phyloP scores from a whole-genome alignment of 2,329 filamentous ascomycete species.

The Venturia pyrina region DNA sequence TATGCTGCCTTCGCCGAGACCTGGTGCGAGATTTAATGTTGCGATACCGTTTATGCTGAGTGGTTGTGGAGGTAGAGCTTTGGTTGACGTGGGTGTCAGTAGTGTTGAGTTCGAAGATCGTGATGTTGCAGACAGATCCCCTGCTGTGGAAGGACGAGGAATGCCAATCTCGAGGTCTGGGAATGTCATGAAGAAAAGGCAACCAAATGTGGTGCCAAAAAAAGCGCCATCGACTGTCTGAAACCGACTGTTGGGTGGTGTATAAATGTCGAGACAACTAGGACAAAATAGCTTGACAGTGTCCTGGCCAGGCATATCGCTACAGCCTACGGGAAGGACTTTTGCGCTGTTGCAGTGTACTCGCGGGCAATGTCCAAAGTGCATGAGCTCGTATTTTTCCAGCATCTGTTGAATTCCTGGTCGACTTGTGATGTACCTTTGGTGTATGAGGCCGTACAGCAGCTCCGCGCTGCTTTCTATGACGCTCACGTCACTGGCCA shows the following conservation, averaged over 20 bases:
- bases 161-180: constrained; percentile 75
- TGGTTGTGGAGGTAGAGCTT: constrained; percentile 35
- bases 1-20: constrained; percentile 69
- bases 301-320: constrained; percentile 90
- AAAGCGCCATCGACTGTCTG: constrained; percentile 97
- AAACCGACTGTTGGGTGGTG: constrained; percentile 92
- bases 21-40: constrained; percentile 77
- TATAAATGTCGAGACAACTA: constrained; percentile 92
- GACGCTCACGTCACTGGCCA: constrained; percentile 85
- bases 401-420: constrained; percentile 98
- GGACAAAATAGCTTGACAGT: constrained; percentile 98
- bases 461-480: constrained; percentile 98
- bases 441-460: constrained; percentile 95
- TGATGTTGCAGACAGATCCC: constrained; percentile 20
- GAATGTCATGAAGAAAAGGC: constrained; percentile 96
- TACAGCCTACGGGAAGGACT: constrained; percentile 85
- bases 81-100: constrained; percentile 20
- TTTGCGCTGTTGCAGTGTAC: constrained; percentile 85
- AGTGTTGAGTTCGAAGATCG: constrained; percentile 24
- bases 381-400: constrained; percentile 94
- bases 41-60: constrained; percentile 72
- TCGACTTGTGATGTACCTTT: constrained; percentile 93
- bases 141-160: constrained; percentile 21
- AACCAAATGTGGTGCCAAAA: constrained; percentile 94
- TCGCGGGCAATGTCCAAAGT: constrained; percentile 93